phyloP scores from a whole-genome alignment of 352 stramenopile species.

The Pythium volutum region DNA sequence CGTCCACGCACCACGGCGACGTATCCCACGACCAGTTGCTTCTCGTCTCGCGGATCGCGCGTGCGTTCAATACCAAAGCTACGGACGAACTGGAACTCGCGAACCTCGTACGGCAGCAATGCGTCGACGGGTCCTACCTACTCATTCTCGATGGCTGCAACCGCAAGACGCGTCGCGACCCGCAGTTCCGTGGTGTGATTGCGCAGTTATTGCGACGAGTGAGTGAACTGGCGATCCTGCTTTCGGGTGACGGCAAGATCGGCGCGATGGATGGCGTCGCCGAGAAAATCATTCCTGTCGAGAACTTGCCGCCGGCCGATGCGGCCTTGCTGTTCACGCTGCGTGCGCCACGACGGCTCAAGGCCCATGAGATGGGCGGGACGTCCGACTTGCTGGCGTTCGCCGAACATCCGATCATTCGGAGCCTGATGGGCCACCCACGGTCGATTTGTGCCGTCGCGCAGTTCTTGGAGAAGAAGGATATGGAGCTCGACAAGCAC shows the following conservation, averaged over 20 bases:
- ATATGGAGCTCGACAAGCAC: conserved; percentile 80
- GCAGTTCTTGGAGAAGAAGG: conserved; percentile 78
- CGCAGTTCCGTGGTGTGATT: conserved; percentile 44
- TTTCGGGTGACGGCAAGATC: conserved; percentile 73
- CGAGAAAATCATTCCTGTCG: conserved; percentile 73
- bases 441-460: conserved; percentile 75
- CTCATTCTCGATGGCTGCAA: conserved; percentile 82
- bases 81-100: conserved; percentile 37
- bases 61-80: conserved; percentile 12
- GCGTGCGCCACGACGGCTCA: conserved; percentile 67
- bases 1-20: neutral
- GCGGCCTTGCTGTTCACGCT: conserved; percentile 75
- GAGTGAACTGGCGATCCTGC: conserved; percentile 50
- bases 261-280: conserved; percentile 75
- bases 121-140: conserved; percentile 46
- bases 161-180: conserved; percentile 37
- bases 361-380: conserved; percentile 76
- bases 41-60: conserved; percentile 15
- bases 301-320: conserved; percentile 57
- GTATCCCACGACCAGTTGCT: conserved; percentile 4
- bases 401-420: conserved; percentile 62
- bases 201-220: conserved; percentile 60
- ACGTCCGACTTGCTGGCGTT: conserved; percentile 58
- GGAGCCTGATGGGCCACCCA: conserved; percentile 55
- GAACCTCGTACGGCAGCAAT: conserved; percentile 49